Conservation (phyloP, 2,329 filamentous ascomycete genomes). For the Penicillium capsulatum region DNA sequence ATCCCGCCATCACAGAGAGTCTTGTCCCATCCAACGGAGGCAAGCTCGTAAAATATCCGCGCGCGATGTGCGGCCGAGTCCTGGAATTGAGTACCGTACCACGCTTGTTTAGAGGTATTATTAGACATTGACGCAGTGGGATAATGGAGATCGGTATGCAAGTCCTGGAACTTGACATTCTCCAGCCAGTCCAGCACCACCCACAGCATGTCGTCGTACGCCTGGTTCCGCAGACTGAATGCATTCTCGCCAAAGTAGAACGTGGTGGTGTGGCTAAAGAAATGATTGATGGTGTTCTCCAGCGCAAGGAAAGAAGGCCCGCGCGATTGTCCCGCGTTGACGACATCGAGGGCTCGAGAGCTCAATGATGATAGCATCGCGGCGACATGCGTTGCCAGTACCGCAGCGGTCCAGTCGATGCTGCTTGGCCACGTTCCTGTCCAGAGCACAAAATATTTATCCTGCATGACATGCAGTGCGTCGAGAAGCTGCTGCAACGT, state of each 20-base stretch:
- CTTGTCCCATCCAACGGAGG: constrained; percentile 74
- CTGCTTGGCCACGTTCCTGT: constrained; percentile 76
- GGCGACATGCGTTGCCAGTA: constrained; percentile 74
- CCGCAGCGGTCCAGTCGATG: constrained; percentile 92
- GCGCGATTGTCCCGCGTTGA: constrained; percentile 14
- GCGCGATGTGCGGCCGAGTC: constrained; percentile 77
- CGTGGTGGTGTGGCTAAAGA: constrained; percentile 70
- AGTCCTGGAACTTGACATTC: constrained; percentile 67
- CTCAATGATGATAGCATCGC: constrained; percentile 69
- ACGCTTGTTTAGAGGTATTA: constrained; percentile 38
- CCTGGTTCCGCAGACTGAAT: constrained; percentile 68
- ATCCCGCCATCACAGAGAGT: constrained; percentile 80
- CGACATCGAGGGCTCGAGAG: constrained; percentile 45
- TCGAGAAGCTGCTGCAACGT: constrained; percentile 48
- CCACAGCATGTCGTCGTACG: constrained; percentile 94
- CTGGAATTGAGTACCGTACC: constrained; percentile 74
- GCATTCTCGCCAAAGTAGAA: constrained; percentile 87
- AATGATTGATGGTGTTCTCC: constrained; percentile 76
- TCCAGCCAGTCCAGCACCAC: constrained; percentile 90
- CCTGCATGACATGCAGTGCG: constrained; percentile 72
- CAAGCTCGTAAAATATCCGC: constrained; percentile 79
- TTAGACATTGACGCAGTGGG: constrained; percentile 14
- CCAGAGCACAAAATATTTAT: constrained; percentile 70
- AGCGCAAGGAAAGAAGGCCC: constrained; percentile 45
- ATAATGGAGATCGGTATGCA: constrained; percentile 65